Conservation (phyloP, 805 yeast species). For the Cyberlindnera lachancei region DNA sequence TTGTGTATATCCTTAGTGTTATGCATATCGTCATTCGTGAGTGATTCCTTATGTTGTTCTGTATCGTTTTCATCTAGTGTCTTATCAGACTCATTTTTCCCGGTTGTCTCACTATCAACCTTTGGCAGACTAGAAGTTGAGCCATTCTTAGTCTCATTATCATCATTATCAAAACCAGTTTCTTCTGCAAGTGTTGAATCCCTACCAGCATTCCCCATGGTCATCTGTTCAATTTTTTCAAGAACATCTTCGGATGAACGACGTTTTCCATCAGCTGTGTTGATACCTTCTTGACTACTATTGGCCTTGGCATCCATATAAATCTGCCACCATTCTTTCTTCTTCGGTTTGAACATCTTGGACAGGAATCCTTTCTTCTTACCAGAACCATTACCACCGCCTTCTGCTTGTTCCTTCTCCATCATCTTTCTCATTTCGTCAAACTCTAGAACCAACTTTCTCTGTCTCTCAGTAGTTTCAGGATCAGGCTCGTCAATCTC, state of each 20-base stretch:
- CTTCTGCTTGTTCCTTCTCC: constrained; percentile 34
- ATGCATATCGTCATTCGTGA: too few species aligned
- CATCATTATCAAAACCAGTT: too few species aligned
- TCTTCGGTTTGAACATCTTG: constrained; percentile 43
- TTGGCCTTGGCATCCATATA: constrained; percentile 20
- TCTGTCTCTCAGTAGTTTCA: constrained; percentile 73
- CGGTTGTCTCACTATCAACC: too few species aligned
- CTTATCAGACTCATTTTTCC: too few species aligned
- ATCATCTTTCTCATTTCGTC: constrained; percentile 72
- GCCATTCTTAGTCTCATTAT: too few species aligned
- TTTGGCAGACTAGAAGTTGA: too few species aligned
- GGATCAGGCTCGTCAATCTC: constrained; percentile 97
- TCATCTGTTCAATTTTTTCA: too few species aligned
- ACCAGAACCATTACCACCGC: background rate
- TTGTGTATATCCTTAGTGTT: background rate
- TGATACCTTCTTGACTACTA: too few species aligned
- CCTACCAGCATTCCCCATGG: too few species aligned
- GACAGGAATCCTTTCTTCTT: constrained; percentile 33
- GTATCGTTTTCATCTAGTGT: background rate
- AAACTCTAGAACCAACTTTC: constrained; percentile 75
- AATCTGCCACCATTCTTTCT: constrained; percentile 50
- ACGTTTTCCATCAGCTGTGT: too few species aligned
- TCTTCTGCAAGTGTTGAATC: too few species aligned
- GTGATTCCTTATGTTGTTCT: background rate
- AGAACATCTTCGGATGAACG: too few species aligned